These are phyloP conservation scores for Clohesyomyces aquaticus DNA, from an alignment of 495 filamentous ascomycete genomes.

Conservation along the genomic window DNA sequence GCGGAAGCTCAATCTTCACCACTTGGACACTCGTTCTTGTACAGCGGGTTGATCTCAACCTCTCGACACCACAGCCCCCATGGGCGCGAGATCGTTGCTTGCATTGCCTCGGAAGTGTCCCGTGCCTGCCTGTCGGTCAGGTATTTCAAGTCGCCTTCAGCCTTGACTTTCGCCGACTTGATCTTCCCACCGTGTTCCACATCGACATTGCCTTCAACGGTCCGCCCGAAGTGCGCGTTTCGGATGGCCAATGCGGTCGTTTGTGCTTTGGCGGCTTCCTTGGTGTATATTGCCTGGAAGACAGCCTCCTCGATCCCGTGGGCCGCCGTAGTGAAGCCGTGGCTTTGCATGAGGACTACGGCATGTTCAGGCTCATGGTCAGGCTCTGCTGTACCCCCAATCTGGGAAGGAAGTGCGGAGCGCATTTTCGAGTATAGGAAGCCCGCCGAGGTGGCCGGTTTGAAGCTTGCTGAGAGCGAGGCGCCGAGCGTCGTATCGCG, in stretches of 20 bases:
- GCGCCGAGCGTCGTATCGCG: slow-evolving; percentile 53
- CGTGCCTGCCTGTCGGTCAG: slow-evolving; percentile 45
- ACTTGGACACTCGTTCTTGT: slow-evolving; percentile 43
- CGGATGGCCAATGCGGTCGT: slow-evolving; percentile 43
- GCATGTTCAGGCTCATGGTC: slow-evolving; percentile 35
- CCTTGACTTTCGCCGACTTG: slow-evolving; percentile 46
- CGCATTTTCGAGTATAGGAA: slow-evolving; percentile 39
- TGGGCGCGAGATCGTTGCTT: slow-evolving; percentile 32
- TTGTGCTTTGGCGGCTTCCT: slow-evolving; percentile 44
- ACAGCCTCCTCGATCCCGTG: slow-evolving; percentile 45
- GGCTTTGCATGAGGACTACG: slow-evolving; percentile 47
- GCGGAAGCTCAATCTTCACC: slow-evolving; percentile 16
- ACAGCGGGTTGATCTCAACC: slow-evolving; percentile 43
- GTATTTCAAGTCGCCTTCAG: slow-evolving; percentile 44
- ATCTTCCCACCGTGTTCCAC: slow-evolving; percentile 44
- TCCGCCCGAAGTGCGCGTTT: slow-evolving; percentile 41
- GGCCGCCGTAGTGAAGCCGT: slow-evolving; percentile 46
- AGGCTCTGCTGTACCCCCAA: slow-evolving; percentile 29
- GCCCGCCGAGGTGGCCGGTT: slow-evolving; percentile 41
- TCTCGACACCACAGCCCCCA: slow-evolving; percentile 49
- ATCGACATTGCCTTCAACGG: slow-evolving; percentile 35
- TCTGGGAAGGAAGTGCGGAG: slow-evolving; percentile 31
- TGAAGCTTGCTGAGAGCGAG: slow-evolving; percentile 48
- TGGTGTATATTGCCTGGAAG: slow-evolving; percentile 46
- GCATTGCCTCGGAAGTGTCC: slow-evolving; percentile 42